Evolutionary conservation across 2,329 filamentous ascomycete species (phyloP).

Genomic region (Hypoxylon sp.): DNA sequence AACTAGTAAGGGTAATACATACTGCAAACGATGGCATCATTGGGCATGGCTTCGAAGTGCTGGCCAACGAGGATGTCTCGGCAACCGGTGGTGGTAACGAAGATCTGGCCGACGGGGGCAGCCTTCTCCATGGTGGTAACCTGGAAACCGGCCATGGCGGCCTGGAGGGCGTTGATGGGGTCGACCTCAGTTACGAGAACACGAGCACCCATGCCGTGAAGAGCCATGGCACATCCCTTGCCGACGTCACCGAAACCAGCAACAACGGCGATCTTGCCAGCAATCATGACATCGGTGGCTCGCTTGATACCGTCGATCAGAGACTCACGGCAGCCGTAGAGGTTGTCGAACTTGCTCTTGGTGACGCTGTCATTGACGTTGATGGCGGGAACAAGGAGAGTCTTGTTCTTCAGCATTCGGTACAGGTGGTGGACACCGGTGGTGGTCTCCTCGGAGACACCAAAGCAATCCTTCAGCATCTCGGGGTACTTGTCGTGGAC

Average conservation of each 20-base stretch:
- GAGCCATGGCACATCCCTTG: constrained; percentile 97
- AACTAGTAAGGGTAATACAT: constrained; percentile 57
- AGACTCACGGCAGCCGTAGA: constrained; percentile 99
- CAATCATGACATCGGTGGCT: constrained; percentile 99
- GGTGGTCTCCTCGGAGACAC: constrained; percentile 99
- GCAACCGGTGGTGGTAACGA: constrained; percentile 99
- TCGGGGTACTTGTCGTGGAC: constrained; percentile 99
- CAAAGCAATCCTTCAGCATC: constrained; percentile 97
- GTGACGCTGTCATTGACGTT: constrained; percentile 99
- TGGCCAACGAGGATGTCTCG: constrained; percentile 93
- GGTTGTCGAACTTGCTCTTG: constrained; percentile 99
- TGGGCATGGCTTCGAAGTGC: constrained; percentile 96
- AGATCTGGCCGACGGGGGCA: constrained; percentile 90
- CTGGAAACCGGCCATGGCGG: constrained; percentile 96
- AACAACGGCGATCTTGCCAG: constrained; percentile 97
- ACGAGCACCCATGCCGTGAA: constrained; percentile 96
- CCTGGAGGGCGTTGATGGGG: constrained; percentile 99
- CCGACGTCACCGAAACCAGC: constrained; percentile 99
- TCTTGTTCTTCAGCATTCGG: constrained; percentile 93
- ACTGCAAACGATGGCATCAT: constrained; percentile 99
- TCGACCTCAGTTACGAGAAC: constrained; percentile 98
- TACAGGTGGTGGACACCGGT: constrained; percentile 99
- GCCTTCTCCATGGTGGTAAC: constrained; percentile 99
- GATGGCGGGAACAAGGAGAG: constrained; percentile 93
- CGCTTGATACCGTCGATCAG: constrained; percentile 99